phyloP scores from a whole-genome alignment of 2,329 filamentous ascomycete species.

The Ceratocystis smalleyi region DNA sequence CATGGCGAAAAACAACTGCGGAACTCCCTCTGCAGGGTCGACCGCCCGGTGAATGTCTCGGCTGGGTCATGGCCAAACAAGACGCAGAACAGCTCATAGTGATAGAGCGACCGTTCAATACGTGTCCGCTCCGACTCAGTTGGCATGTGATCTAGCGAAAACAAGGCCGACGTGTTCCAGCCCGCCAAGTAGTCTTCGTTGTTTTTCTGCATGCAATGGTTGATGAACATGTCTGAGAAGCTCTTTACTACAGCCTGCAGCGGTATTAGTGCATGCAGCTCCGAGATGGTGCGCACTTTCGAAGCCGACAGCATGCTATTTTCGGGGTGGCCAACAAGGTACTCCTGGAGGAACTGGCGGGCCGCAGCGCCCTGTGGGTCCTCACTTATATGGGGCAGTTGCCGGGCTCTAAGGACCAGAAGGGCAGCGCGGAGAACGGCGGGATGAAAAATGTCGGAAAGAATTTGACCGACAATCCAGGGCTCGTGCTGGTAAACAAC shows the following conservation, averaged over 20 bases:
- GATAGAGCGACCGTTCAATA: slow-evolving; percentile 13
- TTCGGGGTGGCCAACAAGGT: background rate
- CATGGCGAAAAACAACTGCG: slow-evolving; percentile 7
- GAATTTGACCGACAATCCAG: slow-evolving; percentile 3
- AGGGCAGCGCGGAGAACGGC: slow-evolving; percentile 1
- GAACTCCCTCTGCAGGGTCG: slow-evolving; percentile 1
- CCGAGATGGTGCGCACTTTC: background rate
- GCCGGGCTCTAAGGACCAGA: slow-evolving; percentile 9
- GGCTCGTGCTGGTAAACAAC: background rate
- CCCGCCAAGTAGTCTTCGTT: background rate
- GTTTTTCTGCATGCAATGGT: background rate
- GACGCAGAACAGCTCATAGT: slow-evolving; percentile 13
- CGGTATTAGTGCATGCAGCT: background rate
- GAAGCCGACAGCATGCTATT: background rate
- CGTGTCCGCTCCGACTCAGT: slow-evolving; percentile 1
- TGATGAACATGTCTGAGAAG: background rate
- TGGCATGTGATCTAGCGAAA: background rate
- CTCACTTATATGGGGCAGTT: background rate
- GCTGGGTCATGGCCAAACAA: slow-evolving; percentile 12
- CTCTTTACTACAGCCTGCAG: slow-evolving; percentile 1
- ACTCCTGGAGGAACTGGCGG: background rate
- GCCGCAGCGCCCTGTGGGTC: background rate
- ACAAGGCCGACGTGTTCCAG: slow-evolving; percentile 8
- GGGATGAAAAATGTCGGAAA: background rate
- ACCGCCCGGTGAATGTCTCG: background rate